Evolutionary conservation across 495 filamentous ascomycete genomes (phyloP).

Genomic region (Cetradonia linearis): DNA sequence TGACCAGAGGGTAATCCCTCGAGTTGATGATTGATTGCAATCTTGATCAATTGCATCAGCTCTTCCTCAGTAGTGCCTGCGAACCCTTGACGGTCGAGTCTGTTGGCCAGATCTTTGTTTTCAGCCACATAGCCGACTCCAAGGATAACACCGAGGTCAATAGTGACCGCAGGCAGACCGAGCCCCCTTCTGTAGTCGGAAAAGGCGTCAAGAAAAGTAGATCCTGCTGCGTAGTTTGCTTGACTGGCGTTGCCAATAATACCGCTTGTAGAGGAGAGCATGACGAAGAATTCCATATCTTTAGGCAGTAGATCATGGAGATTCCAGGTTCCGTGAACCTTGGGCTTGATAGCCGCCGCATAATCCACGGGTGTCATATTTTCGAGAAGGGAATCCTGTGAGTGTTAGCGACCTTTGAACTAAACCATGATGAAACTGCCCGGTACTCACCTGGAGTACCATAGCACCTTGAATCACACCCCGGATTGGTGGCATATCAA

Average conservation of each 20-base stretch:
- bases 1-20: not conserved
- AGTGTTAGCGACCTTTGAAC: slow-evolving; percentile 5
- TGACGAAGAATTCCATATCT: slow-evolving; percentile 41
- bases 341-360: slow-evolving; percentile 23
- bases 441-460: slow-evolving; percentile 27
- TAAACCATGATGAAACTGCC: not conserved
- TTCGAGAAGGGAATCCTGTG: slow-evolving; percentile 21
- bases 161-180: slow-evolving; percentile 21
- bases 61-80: not conserved
- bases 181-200: not conserved
- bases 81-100: slow-evolving; percentile 2
- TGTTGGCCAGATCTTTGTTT: slow-evolving; percentile 13
- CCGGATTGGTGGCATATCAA: slow-evolving; percentile 26
- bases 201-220: slow-evolving; percentile 26
- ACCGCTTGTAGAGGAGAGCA: slow-evolving; percentile 36
- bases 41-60: slow-evolving; percentile 1
- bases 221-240: slow-evolving; percentile 35
- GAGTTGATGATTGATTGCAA: not conserved
- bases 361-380: slow-evolving; percentile 16
- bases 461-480: slow-evolving; percentile 35
- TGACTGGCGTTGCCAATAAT: slow-evolving; percentile 38
- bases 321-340: slow-evolving; percentile 34
- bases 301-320: slow-evolving; percentile 28
- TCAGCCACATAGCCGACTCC: slow-evolving; percentile 24
- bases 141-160: slow-evolving; percentile 27